Conservation (phyloP, 306 rosid genomes). For the Corylus heterophylla region DNA sequence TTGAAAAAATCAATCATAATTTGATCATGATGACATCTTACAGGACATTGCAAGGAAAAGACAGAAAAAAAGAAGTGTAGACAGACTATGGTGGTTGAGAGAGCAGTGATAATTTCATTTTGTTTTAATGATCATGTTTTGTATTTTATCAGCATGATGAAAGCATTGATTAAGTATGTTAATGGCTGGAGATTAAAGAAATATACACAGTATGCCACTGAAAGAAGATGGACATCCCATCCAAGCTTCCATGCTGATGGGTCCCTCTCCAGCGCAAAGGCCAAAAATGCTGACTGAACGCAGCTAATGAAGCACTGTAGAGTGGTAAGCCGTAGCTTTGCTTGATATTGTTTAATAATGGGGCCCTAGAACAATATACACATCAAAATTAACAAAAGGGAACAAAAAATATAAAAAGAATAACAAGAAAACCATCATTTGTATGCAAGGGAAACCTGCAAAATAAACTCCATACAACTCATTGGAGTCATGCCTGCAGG, state of each 20-base stretch:
- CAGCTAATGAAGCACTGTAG: constrained; percentile 76
- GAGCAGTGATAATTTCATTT: background rate
- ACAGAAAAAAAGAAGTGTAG: background rate
- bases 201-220: constrained; percentile 85
- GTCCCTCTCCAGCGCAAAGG: constrained; percentile 57
- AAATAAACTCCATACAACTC: constrained; percentile 28
- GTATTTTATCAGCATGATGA: background rate
- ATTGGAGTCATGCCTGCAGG: too few relatives aligned
- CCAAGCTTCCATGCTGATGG: constrained; percentile 87
- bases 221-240: constrained; percentile 82
- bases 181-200: background rate
- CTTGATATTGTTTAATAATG: constrained; percentile 71
- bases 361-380: constrained; percentile 45
- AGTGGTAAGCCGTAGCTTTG: constrained; percentile 72
- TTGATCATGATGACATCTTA: background rate
- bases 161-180: background rate
- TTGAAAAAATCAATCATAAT: background rate
- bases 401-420: background rate
- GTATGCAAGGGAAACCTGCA: constrained; percentile 47
- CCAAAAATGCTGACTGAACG: constrained; percentile 57
- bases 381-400: background rate
- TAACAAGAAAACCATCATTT: background rate
- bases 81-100: background rate
- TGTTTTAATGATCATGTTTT: background rate
- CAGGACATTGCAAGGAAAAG: background rate